Evolutionary conservation across 495 filamentous ascomycete genomes (phyloP).

Genomic region (Penicillium robsamsonii): DNA sequence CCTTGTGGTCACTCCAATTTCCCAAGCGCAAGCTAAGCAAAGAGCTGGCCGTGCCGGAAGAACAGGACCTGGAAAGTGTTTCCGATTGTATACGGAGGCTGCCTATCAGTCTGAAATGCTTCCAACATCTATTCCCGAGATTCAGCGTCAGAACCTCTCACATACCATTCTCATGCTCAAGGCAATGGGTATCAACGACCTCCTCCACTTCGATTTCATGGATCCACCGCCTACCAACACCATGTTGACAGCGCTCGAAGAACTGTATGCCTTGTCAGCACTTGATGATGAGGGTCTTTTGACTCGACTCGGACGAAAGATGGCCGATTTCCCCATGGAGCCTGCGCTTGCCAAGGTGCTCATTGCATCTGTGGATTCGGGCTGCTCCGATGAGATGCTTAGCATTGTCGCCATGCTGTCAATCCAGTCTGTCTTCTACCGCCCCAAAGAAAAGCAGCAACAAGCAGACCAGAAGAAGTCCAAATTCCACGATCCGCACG

Average conservation of each 20-base stretch:
- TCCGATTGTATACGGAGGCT: slow-evolving; percentile 91
- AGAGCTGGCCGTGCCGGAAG: slow-evolving; percentile 88
- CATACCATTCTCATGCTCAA: slow-evolving; percentile 98
- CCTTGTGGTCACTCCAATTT: slow-evolving; percentile 90
- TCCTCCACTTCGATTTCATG: slow-evolving; percentile 99
- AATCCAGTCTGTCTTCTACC: slow-evolving; percentile 81
- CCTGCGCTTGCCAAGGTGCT: slow-evolving; percentile 86
- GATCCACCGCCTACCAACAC: slow-evolving; percentile 96
- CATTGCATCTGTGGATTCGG: slow-evolving; percentile 80
- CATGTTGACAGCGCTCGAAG: slow-evolving; percentile 94
- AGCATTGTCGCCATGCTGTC: slow-evolving; percentile 94
- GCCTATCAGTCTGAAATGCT: slow-evolving; percentile 98
- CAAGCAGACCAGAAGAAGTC: slow-evolving; percentile 97
- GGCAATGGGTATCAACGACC: slow-evolving; percentile 98
- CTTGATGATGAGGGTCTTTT: slow-evolving; percentile 95
- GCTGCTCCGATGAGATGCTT: slow-evolving; percentile 90
- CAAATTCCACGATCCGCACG: slow-evolving; percentile 93
- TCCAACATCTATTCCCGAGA: slow-evolving; percentile 92
- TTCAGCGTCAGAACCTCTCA: slow-evolving; percentile 92
- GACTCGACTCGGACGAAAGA: slow-evolving; percentile 88
- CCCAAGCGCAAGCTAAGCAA: slow-evolving; percentile 95
- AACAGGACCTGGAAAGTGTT: slow-evolving; percentile 96
- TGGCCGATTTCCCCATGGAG: slow-evolving; percentile 97
- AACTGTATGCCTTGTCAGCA: slow-evolving; percentile 87
- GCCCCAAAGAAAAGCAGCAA: slow-evolving; percentile 93